Evolutionary conservation across 192 early-diverging fungal genomes (phyloP), one percentile per base, ranked within the genome.

Genomic region (Umbelopsis sp.): DNA sequence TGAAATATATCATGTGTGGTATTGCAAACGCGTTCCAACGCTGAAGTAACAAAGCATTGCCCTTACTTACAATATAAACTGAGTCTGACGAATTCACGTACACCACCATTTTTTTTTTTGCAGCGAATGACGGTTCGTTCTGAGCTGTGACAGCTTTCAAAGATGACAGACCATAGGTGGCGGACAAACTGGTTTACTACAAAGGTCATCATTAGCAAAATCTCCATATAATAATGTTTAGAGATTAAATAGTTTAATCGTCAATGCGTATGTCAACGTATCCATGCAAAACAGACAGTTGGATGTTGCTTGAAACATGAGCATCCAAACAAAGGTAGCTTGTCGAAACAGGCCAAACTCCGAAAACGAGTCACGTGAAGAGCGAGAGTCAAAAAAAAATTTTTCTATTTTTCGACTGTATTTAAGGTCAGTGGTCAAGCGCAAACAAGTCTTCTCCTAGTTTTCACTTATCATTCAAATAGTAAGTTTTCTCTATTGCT

Each of bases 381-480:
- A 1, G 4, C 3, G 56, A 1, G 17, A 32, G 31, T 26, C 26
- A 16, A 26, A 62, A 62, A n/a, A n/a, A 62, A 62, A 36, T 62
- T 62, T 62, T 62, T 62, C 17, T 62, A 5, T 11, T 11, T 20
- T 62, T 29, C 26, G 16, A 62, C 9, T 62, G 29, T 62, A 62
- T 62, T 34, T 62, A 62, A 62, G 56, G 26, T 62, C 56, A 34
- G 11, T 34, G 31, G 29, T 10, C 22, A 32, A 17, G 31, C 56
- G 56, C 56, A 34, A 62, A 29, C 26, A 12, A 34, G 0, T 62
- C 26, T 26, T 62, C 56, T 62, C 26, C 56, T 62, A 62, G 56
- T 62, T 62, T 62, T 62, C 56, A 62, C 56, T 62, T 62, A 62
- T 62, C 56, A 62, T 34, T 34, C 56, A 62, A 62, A 62, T 62